Conservation (phyloP, 345 rosid species). For the Passiflora organensis region DNA sequence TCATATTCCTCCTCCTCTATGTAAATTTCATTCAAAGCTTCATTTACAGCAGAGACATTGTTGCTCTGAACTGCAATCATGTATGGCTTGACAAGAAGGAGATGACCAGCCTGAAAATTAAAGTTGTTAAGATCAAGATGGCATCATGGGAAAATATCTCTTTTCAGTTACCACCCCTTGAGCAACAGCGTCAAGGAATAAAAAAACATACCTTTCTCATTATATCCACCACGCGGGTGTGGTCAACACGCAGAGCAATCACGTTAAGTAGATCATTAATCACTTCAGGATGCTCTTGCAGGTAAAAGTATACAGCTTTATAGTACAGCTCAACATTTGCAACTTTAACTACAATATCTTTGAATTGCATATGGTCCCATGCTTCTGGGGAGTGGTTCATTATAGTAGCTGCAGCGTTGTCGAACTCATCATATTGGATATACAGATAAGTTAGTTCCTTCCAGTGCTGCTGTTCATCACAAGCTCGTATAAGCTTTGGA, state of each 20-base stretch:
- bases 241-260: conserved; percentile 92
- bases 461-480: conserved; percentile 99
- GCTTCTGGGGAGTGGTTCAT: conserved; percentile 99
- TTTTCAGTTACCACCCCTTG: too few species aligned
- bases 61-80: conserved; percentile 94
- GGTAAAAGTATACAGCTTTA: conserved; percentile 94
- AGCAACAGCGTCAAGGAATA: neutral
- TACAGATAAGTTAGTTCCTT: conserved; percentile 81
- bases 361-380: conserved; percentile 99
- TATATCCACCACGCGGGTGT: conserved; percentile 91
- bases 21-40: conserved; percentile 80
- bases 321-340: conserved; percentile 91
- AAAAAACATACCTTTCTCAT: conserved; percentile 63
- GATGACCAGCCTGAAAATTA: conserved; percentile 75
- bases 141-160: neutral
- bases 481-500: conserved; percentile 92
- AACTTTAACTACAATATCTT: conserved; percentile 84
- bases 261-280: conserved; percentile 89
- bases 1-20: conserved; percentile 93
- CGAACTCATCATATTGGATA: conserved; percentile 86
- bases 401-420: conserved; percentile 92
- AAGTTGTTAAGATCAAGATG: neutral
- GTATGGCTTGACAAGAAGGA: conserved; percentile 85
- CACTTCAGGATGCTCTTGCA: conserved; percentile 90
- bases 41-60: conserved; percentile 86